Conservation (phyloP, 257 asterid genomes). For the Mitragyna speciosa region DNA sequence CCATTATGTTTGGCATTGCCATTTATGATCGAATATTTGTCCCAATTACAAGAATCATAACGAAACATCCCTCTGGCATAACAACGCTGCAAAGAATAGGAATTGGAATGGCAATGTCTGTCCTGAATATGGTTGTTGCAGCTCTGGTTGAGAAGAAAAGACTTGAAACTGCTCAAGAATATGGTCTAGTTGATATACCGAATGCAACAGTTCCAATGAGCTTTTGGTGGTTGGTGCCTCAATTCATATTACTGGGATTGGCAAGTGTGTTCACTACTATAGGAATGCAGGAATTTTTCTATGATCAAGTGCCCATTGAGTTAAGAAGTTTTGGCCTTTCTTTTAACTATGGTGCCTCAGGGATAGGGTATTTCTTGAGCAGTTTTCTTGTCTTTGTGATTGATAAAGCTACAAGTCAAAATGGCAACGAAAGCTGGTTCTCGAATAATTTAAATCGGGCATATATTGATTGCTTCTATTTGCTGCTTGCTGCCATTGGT, state of each 20-base stretch:
- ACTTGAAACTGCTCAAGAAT: background rate
- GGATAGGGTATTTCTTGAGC: conserved; percentile 5
- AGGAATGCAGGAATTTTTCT: background rate
- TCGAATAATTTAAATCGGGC: no score
- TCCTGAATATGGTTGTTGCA: conserved; percentile 2
- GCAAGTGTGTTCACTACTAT: background rate
- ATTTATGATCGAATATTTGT: conserved; percentile 21
- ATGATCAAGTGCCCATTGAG: background rate
- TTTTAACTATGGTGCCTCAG: background rate
- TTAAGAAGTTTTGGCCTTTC: background rate
- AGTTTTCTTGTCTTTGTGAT: no score
- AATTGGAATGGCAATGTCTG: conserved; percentile 6
- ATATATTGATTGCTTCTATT: background rate
- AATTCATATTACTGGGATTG: background rate
- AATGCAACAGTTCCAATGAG: background rate
- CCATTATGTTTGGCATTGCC: conserved; percentile 17
- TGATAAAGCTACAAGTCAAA: no score
- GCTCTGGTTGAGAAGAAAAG: conserved; percentile 14
- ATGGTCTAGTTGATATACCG: background rate
- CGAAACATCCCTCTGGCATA: conserved; percentile 24
- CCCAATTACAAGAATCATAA: conserved; percentile 6
- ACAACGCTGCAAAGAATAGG: conserved; percentile 27
- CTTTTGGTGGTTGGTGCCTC: background rate
- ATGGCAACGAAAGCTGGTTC: no score
- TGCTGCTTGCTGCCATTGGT: conserved; percentile 2